Conservation (phyloP, 306 rosid genomes). For the Coriaria nepalensis region DNA sequence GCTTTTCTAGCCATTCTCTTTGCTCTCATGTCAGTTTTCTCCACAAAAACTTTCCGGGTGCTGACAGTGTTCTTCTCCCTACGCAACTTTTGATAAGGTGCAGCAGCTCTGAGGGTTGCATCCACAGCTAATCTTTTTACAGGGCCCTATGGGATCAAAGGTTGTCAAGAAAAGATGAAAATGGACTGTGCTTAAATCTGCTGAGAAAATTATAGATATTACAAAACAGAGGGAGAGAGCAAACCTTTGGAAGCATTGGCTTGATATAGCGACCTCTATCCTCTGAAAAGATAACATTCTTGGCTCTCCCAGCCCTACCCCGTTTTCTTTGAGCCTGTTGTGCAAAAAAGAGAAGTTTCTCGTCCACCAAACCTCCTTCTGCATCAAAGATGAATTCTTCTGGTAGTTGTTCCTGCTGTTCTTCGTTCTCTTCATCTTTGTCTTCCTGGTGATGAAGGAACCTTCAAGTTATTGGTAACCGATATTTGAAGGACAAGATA, state of each 20-base stretch:
- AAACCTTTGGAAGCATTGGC: conserved; percentile 94
- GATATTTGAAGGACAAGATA: neutral
- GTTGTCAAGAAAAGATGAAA: too few species aligned
- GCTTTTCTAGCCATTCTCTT: conserved; percentile 99
- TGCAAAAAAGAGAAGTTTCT: conserved; percentile 93
- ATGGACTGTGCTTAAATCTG: too few species aligned
- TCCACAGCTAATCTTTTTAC: conserved; percentile 90
- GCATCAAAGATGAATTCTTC: conserved; percentile 94
- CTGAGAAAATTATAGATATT: too few species aligned
- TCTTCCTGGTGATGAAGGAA: conserved; percentile 38
- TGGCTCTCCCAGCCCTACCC: conserved; percentile 97
- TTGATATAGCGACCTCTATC: conserved; percentile 94
- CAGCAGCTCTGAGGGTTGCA: conserved; percentile 98
- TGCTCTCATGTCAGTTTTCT: conserved; percentile 90
- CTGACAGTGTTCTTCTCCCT: conserved; percentile 55
- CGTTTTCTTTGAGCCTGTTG: conserved; percentile 91
- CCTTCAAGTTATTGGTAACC: conserved; percentile 16
- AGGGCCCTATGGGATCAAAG: conserved; percentile 51
- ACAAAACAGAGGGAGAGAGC: conserved; percentile 8
- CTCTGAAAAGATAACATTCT: conserved; percentile 93
- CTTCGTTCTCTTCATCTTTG: conserved; percentile 66
- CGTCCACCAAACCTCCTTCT: conserved; percentile 95
- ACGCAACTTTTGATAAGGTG: conserved; percentile 93
- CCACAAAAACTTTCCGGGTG: conserved; percentile 79
- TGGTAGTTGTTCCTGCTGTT: conserved; percentile 72